Conservation (phyloP, 257 asterid species). For the Jacaranda copaia region DNA sequence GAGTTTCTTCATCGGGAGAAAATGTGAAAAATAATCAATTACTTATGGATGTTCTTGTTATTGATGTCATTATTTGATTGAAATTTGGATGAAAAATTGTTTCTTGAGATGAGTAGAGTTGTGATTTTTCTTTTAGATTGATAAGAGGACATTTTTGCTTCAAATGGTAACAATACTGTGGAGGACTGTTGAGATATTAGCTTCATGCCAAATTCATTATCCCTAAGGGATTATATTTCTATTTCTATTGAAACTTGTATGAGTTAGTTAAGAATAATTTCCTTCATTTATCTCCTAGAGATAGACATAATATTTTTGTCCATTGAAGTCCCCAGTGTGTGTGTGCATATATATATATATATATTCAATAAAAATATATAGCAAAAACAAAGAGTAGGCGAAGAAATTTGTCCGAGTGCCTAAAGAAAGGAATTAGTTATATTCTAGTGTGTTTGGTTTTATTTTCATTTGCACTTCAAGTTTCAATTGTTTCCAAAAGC, state of each 20-base stretch:
- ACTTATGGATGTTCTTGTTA: neutral
- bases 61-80: neutral
- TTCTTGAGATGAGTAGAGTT: conserved; percentile 12
- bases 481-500: too few species aligned
- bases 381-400: neutral
- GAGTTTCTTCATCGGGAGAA: neutral
- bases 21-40: neutral
- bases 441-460: neutral
- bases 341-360: too few species aligned
- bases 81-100: conserved; percentile 25
- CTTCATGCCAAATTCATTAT: neutral
- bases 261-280: neutral
- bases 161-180: neutral
- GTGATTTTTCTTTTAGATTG: neutral
- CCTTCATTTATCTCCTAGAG: neutral
- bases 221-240: neutral
- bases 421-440: neutral
- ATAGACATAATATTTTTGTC: neutral
- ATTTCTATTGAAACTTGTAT: neutral
- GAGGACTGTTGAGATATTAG: neutral
- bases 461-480: too few species aligned
- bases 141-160: neutral
- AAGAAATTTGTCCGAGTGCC: neutral
- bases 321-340: neutral
- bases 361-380: neutral